Percentiles rank a stretch among this genome's conserved stretches.
Evolutionary conservation across 192 early-diverging fungal genomes (phyloP).

Genomic region (Umbelopsis vinacea): DNA sequence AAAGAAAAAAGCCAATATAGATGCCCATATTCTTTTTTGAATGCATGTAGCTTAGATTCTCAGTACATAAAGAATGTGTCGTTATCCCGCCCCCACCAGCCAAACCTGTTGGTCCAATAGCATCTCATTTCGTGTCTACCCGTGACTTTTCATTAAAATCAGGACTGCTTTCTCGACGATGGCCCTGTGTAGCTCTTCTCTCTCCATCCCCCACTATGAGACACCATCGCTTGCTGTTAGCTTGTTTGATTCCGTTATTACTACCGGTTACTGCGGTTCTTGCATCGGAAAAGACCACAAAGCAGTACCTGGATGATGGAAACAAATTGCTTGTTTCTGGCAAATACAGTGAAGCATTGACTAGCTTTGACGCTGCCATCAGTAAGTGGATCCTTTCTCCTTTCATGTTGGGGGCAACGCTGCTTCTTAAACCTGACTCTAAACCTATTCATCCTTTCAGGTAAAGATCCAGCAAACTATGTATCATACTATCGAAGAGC

Average conservation of each 20-base stretch:
- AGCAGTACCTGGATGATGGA: constrained; percentile 51
- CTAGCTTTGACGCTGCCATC: constrained; percentile 67
- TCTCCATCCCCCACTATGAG: constrained; percentile 23
- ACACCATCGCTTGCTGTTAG: constrained; percentile 27
- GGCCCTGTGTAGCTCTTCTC: background rate
- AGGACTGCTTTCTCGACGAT: constrained; percentile 12
- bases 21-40: no score
- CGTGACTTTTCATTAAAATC: constrained; percentile 5
- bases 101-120: constrained; percentile 1
- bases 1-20: no score
- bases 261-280: constrained; percentile 13
- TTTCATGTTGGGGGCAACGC: no score
- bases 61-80: no score
- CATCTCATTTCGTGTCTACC: constrained; percentile 19
- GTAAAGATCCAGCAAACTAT: constrained; percentile 80
- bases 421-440: no score
- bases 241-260: constrained; percentile 32
- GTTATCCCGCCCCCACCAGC: no score
- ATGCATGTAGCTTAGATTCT: background rate
- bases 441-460: constrained; percentile 43
- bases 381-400: constrained; percentile 39
- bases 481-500: constrained; percentile 89
- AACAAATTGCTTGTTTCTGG: constrained; percentile 43
- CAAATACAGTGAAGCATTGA: constrained; percentile 62
- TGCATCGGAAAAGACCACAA: constrained; percentile 35